Percentiles rank a stretch among this genome's conserved stretches.
phyloP scores from a whole-genome alignment of 176 grass and related monocot species.

The Otatea glauca region DNA sequence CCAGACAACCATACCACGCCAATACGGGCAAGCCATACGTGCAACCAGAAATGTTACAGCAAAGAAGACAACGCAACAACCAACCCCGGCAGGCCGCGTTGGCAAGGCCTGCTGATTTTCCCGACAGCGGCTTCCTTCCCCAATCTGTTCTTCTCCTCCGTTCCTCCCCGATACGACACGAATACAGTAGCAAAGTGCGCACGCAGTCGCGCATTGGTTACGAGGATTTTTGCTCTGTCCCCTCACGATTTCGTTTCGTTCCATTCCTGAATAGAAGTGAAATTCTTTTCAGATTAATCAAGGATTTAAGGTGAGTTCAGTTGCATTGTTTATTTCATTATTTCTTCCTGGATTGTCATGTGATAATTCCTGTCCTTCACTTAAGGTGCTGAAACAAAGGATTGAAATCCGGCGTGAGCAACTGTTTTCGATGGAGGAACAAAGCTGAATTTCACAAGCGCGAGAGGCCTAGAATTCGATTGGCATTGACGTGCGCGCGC shows the following conservation, averaged over 20 bases:
- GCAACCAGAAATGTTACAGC: constrained; percentile 30
- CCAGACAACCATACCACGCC: neutral
- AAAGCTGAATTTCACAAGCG: neutral
- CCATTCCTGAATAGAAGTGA: neutral
- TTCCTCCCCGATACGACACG: neutral
- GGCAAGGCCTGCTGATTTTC: constrained; percentile 17
- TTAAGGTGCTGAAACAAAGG: neutral
- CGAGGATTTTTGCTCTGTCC: neutral
- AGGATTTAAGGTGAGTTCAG: neutral
- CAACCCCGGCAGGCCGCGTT: constrained; percentile 28
- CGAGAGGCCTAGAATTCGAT: neutral
- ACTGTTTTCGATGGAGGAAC: neutral
- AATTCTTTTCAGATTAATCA: neutral
- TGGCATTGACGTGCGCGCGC: neutral
- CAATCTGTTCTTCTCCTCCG: neutral
- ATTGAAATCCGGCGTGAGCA: neutral
- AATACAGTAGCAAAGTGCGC: neutral
- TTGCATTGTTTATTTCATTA: neutral
- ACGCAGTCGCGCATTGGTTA: neutral
- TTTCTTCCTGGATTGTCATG: neutral
- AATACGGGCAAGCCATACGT: constrained; percentile 23
- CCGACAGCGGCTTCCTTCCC: neutral
- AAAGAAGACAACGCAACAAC: neutral
- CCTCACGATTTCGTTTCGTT: neutral
- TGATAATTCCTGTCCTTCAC: neutral